Base-by-base conservation (phyloP, 2,329 filamentous ascomycete genomes). In the Ciborinia camelliae region DNA sequence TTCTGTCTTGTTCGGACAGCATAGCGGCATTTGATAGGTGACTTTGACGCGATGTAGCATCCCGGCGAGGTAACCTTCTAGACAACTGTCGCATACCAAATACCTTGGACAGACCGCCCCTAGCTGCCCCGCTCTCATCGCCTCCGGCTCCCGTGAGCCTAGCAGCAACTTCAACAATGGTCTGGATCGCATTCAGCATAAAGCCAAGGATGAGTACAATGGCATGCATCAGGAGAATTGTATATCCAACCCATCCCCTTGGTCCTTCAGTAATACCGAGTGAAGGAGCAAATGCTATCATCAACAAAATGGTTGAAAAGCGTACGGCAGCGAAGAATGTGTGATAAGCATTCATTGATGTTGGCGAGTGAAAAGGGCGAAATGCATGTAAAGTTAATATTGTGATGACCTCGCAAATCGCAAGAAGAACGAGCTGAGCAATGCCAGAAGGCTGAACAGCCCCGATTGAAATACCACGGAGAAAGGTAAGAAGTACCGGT, bases 261-360 rank as follows among this genome's bases (percentile, higher is more conserved):
- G 90, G 81, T 0, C 89, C 86, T 73, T 96, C 89, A 0, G 85
- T 84, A 6, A 97, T 88, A 28, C 87, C 88, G 3, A 99, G 82
- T 0, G 90, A 89, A 1, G 94, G 92, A 15, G 93, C 86, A 75
- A 99, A 99, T 1, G 93, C 82, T 41, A 92, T 85, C 81, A 90
- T 92, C 63, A 94, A 79, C 63, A 94, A 80, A 54, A 92, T 84
- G 0, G 89, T 89, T 55, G 91, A 78, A 39, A 97, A 88, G 41
- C 95, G 87, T 18, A 96, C 80, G 2, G 84, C 79, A 0, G 92
- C 86, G 76, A 97, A 97, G 68, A 92, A 86, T 2, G 90, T 91
- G 72, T 98, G 93, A 71, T 97, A 97, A 12, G 91, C 86, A 74
- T 98, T 98, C 95, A 99, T 99, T 35, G 94, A 97, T 0, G 95